Base-by-base conservation (phyloP, 257 asterid species). In the Nicotiana obtusifolia region DNA sequence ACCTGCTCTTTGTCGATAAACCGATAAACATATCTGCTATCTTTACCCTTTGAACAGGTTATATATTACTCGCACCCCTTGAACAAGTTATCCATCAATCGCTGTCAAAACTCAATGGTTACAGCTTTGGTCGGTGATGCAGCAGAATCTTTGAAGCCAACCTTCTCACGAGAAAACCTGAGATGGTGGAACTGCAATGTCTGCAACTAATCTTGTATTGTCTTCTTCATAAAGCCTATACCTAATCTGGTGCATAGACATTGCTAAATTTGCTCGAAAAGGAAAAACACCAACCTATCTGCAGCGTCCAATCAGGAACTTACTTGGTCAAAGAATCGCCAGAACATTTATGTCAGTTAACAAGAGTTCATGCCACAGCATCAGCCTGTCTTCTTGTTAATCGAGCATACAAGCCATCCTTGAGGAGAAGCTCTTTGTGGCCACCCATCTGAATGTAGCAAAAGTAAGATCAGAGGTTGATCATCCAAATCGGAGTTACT, bases 391-490 rank as follows among this genome's bases (percentile, higher is more conserved):
- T 86, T 84, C 90, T 92, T 69, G 87, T 88, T 84, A 95, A 85
- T 76, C 97, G 95, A 37, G 98, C 94, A 59, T 94, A 95, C 81
- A 94, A 80, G 19, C 99, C 99, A 37, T 90, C 97, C 49, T 85
- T 89, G 82, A 56, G 81, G 37, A 91, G 77, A 57, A 95, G 97
- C 84, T 94, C 98, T 2, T 71, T 41, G 84, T 95, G 99, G 88
- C 78, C 86, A 62, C 99, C 99, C 89, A 87, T 89, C 99, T 95
- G 91, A 83, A 87, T 71, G 52, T 59, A 80, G 24, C 31, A 49
- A 81, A 69, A 68, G 26, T 5, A 44, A 68, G n/a, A 54, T 81
- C 13, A 56, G 76, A 56, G 77, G 26, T n/a, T 67, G 76, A 67
- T 67, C 24, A 49, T 73, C 79, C 41, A 73, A 73, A 37, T 24